These are phyloP conservation scores for Boletus huronensis DNA, from an alignment of 768 basidiomycete genomes.

Conservation along the genomic window DNA sequence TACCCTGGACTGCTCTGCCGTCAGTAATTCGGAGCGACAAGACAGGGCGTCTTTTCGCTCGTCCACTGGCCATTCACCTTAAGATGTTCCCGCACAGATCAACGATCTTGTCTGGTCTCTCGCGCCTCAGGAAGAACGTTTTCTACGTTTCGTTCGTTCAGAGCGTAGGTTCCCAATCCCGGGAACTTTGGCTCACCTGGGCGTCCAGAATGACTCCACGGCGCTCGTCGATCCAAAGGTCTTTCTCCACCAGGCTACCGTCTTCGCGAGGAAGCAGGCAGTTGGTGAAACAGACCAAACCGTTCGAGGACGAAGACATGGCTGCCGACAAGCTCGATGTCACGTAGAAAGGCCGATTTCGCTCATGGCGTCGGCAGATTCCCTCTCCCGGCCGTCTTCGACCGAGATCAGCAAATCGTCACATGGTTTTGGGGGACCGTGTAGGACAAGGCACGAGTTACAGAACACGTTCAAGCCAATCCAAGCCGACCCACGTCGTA, in stretches of 20 bases:
- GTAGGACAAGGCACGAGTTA: not conserved
- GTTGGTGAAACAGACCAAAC: slow-evolving; percentile 83
- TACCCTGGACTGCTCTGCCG: slow-evolving; percentile 62
- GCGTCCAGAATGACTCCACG: slow-evolving; percentile 74
- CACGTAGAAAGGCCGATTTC: not conserved
- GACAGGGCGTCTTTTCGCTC: not conserved
- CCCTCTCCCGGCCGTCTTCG: not conserved
- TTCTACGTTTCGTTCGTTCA: slow-evolving; percentile 37
- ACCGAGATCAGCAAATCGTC: slow-evolving; percentile 6
- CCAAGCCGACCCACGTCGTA: no score
- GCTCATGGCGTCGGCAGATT: not conserved
- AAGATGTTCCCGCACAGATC: slow-evolving; percentile 77
- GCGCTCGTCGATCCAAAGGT: slow-evolving; percentile 78
- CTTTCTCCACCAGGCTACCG: slow-evolving; percentile 66
- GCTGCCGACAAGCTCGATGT: slow-evolving; percentile 7
- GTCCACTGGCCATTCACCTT: slow-evolving; percentile 40
- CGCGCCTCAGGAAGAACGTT: slow-evolving; percentile 61
- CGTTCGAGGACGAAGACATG: slow-evolving; percentile 42
- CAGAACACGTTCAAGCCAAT: no score
- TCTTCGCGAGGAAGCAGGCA: slow-evolving; percentile 79
- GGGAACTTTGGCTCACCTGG: slow-evolving; percentile 43
- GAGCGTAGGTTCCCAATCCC: not conserved
- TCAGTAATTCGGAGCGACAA: slow-evolving; percentile 6
- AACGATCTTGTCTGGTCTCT: slow-evolving; percentile 60
- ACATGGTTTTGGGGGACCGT: slow-evolving; percentile 7